A percentile compares a stretch with the other conserved stretches of the same genome.
phyloP scores from a whole-genome alignment of 495 filamentous ascomycete genomes.

The Trichoderma orchidacearum region DNA sequence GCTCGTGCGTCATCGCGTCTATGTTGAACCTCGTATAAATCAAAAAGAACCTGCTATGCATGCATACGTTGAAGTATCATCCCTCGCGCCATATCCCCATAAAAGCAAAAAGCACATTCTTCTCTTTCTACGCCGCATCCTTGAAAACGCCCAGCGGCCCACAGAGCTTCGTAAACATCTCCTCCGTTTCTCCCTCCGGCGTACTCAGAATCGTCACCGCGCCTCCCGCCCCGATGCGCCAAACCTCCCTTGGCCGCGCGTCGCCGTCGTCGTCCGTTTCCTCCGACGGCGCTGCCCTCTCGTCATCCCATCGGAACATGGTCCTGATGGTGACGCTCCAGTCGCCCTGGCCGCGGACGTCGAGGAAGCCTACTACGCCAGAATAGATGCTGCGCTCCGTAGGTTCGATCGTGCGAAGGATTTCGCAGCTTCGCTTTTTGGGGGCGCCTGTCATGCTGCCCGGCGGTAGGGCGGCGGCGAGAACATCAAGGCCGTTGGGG shows the following conservation, averaged over 20 bases:
- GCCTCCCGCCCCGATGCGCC: constrained; percentile 80
- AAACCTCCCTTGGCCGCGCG: constrained; percentile 33
- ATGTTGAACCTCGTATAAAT: neutral
- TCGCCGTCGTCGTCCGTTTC: constrained; percentile 6
- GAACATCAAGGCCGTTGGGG: constrained; percentile 51
- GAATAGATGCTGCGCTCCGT: constrained; percentile 68
- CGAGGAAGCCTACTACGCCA: constrained; percentile 80
- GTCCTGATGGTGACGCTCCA: constrained; percentile 81
- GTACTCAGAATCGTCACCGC: constrained; percentile 74
- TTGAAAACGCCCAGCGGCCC: constrained; percentile 47
- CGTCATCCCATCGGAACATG: constrained; percentile 53
- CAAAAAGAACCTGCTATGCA: neutral
- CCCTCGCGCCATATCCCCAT: neutral
- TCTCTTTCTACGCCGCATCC: constrained; percentile 10
- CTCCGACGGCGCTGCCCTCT: constrained; percentile 10
- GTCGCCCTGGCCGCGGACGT: constrained; percentile 71
- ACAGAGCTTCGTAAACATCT: constrained; percentile 75
- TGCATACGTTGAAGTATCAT: neutral
- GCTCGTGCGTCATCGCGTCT: neutral
- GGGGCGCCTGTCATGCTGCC: constrained; percentile 94
- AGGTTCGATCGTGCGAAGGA: constrained; percentile 56
- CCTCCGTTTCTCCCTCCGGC: constrained; percentile 68
- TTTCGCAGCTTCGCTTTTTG: constrained; percentile 77
- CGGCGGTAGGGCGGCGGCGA: constrained; percentile 67
- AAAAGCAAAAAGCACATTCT: neutral